Evolutionary conservation across 2,329 filamentous ascomycete species (phyloP).

Genomic region (Paraconiothyrium sp.): DNA sequence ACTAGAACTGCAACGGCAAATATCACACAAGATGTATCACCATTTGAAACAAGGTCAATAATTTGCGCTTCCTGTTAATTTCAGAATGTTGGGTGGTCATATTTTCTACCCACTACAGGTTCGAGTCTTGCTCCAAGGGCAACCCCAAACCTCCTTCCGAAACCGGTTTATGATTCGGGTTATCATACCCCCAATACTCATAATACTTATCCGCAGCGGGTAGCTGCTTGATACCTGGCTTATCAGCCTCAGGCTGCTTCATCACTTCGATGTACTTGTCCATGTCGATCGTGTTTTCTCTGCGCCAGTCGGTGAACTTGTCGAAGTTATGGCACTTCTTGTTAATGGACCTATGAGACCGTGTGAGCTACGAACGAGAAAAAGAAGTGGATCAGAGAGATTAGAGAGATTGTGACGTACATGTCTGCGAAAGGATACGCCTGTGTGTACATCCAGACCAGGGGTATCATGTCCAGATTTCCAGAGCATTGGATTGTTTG

Average conservation of each 20-base stretch:
- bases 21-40: background rate
- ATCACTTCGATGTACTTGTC: conserved; percentile 29
- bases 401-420: conserved; percentile 8
- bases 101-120: conserved; percentile 6
- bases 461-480: conserved; percentile 24
- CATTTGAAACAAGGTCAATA: background rate
- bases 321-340: conserved; percentile 28
- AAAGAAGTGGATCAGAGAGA: background rate
- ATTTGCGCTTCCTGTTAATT: background rate
- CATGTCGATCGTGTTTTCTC: conserved; percentile 28
- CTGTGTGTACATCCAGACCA: conserved; percentile 27
- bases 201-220: conserved; percentile 30
- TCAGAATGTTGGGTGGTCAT: background rate
- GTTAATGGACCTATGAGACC: conserved; percentile 22
- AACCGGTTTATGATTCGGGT: conserved; percentile 27
- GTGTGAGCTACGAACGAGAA: background rate
- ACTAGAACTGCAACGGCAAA: background rate
- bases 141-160: conserved; percentile 23
- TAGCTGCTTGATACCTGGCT: conserved; percentile 25
- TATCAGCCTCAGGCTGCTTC: conserved; percentile 21
- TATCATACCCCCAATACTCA: conserved; percentile 29
- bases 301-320: conserved; percentile 26
- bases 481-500: conserved; percentile 24
- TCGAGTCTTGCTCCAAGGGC: conserved; percentile 19
- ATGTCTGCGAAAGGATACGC: conserved; percentile 20